Evolutionary conservation across 2,329 filamentous ascomycete species (phyloP), one percentile per base, ranked within the genome.

Genomic region (Cadophora luteo-olivacea): DNA sequence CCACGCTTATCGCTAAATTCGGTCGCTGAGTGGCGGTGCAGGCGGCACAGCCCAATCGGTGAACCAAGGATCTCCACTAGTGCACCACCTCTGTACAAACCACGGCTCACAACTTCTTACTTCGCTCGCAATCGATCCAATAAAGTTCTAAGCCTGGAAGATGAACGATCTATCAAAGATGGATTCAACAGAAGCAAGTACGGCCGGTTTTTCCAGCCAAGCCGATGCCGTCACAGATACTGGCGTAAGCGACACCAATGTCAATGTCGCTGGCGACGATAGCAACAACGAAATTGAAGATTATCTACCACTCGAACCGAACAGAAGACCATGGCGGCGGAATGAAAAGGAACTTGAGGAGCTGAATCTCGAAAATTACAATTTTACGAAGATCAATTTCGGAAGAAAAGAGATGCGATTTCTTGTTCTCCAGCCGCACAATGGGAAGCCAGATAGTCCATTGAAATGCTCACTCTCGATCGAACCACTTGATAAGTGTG

Each of bases 381-480:
- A 29, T 22, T 67, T 55, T 32, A 55, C 61, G 14, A 62, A 51
- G 6, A 29, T 69, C n/a, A 24, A 67, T 58, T 14, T 67, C 19
- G 57, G 55, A 12, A 65, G 51, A n/a, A 57, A 67, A 36, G 68
- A 69, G 51, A 69, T 67, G 61, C 68, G 68, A 51, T 67, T 69
- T 45, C 65, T 67, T 19, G 45, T 60, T 32, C 68, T 69, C 7
- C 16, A 65, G 4, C 68, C 62, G 7, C 49, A 65, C 19, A 14
- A 38, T 32, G 68, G 65, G 16, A 41, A 51, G 6, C 49, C n/a
- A 25, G 57, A 67, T 25, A 58, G 65, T 12, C 24, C 32, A 6
- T 7, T 69, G 3, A 22, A 54, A 3, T 60, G 65, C 41, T 67
- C 57, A 5, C 11, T 69, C 3, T 67, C 61, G 2, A 22, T 25